Evolutionary conservation across 2,329 filamentous ascomycete species (phyloP).

Genomic region (Tympanopsis confertula): DNA sequence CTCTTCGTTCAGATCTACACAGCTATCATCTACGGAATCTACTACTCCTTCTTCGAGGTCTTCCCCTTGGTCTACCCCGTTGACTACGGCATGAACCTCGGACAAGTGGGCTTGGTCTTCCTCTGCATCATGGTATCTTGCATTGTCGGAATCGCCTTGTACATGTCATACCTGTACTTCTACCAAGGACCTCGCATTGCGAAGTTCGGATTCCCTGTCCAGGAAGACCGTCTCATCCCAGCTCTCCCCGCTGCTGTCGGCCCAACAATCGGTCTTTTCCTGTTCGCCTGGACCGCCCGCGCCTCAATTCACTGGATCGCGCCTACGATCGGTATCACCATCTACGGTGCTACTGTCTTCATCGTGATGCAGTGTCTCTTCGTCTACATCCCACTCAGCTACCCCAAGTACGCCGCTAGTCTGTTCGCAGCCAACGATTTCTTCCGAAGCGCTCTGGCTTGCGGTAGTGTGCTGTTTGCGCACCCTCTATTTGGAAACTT

Average conservation of each 20-base stretch:
- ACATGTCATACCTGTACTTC: slow-evolving; percentile 37
- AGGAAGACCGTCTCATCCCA: slow-evolving; percentile 42
- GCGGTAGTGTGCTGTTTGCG: slow-evolving; percentile 46
- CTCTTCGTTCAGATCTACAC: slow-evolving; percentile 51
- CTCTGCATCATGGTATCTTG: slow-evolving; percentile 46
- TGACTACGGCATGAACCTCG: slow-evolving; percentile 46
- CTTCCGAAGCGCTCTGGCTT: slow-evolving; percentile 43
- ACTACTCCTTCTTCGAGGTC: slow-evolving; percentile 54
- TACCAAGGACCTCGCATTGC: slow-evolving; percentile 37
- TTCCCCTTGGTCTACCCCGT: slow-evolving; percentile 52
- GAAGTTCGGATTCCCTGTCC: slow-evolving; percentile 33
- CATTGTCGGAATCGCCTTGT: slow-evolving; percentile 34
- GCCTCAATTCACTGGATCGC: slow-evolving; percentile 39
- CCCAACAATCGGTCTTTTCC: slow-evolving; percentile 45
- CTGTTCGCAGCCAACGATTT: slow-evolving; percentile 52
- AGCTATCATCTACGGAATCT: slow-evolving; percentile 48
- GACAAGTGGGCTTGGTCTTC: slow-evolving; percentile 48
- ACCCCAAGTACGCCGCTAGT: slow-evolving; percentile 43
- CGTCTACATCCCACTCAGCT: slow-evolving; percentile 43
- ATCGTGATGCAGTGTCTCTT: slow-evolving; percentile 49
- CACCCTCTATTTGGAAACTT: slow-evolving; percentile 46
- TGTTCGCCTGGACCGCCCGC: slow-evolving; percentile 47
- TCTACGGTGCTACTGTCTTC: slow-evolving; percentile 39
- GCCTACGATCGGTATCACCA: slow-evolving; percentile 42
- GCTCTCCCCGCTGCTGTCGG: slow-evolving; percentile 39